These are phyloP conservation scores for Nicotiana obtusifolia DNA, from an alignment of 257 asterid species.

Conservation along the genomic window DNA sequence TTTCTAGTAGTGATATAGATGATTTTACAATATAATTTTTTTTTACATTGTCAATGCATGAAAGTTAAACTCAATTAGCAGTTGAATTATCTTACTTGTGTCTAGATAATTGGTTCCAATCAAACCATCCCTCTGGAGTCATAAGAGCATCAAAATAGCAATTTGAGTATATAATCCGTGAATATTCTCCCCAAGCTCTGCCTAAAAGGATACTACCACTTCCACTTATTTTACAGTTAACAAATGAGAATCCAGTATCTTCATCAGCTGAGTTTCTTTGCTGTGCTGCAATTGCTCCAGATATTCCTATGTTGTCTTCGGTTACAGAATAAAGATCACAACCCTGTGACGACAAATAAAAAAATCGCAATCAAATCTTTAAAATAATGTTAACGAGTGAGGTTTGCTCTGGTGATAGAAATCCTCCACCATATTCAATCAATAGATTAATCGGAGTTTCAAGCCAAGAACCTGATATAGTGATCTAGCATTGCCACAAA, in stretches of 20 bases:
- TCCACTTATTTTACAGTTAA: slow-evolving; percentile 50
- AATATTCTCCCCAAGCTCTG: slow-evolving; percentile 78
- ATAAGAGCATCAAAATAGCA: slow-evolving; percentile 32
- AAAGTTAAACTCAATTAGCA: background rate
- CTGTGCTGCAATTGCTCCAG: slow-evolving; percentile 69
- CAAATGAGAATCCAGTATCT: slow-evolving; percentile 83
- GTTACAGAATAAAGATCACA: slow-evolving; percentile 47
- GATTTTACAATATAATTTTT: too few relatives aligned
- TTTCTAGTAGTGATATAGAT: too few relatives aligned
- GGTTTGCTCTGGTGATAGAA: background rate
- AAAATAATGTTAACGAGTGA: background rate
- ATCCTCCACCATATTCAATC: background rate
- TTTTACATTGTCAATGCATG: too few relatives aligned
- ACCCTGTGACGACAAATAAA: slow-evolving; percentile 25
- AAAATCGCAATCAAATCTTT: background rate
- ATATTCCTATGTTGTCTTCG: slow-evolving; percentile 11
- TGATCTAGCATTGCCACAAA: slow-evolving; percentile 70
- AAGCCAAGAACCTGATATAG: slow-evolving; percentile 43
- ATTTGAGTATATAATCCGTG: slow-evolving; percentile 43
- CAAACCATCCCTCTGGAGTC: slow-evolving; percentile 60
- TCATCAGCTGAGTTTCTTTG: slow-evolving; percentile 40
- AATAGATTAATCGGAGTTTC: background rate
- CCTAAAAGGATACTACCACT: slow-evolving; percentile 47
- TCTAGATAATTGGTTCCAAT: slow-evolving; percentile 27
- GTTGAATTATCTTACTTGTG: background rate